These are phyloP conservation scores for Endocarpon pusillum DNA, from an alignment of 495 filamentous ascomycete species.

Conservation along the genomic window DNA sequence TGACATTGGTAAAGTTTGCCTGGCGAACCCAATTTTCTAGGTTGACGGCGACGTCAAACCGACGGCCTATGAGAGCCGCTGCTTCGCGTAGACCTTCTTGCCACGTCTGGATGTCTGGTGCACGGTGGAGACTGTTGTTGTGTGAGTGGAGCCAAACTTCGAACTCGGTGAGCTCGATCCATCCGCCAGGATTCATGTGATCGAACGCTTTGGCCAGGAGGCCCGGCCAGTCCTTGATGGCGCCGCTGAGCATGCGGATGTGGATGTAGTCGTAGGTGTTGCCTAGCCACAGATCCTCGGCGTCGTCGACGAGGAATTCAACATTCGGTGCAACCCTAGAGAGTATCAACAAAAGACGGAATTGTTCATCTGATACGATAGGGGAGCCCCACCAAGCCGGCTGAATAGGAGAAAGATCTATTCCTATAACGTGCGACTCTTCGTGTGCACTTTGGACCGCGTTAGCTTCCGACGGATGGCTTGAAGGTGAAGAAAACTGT, in stretches of 20 bases:
- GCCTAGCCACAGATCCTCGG: slow-evolving; percentile 33
- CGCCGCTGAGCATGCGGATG: slow-evolving; percentile 29
- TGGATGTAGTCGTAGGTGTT: slow-evolving; percentile 38
- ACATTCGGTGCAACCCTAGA: slow-evolving; percentile 33
- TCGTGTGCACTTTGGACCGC: too few relatives aligned
- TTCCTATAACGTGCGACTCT: slow-evolving; percentile 12
- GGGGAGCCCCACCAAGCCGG: slow-evolving; percentile 21
- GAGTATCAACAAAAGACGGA: too few relatives aligned
- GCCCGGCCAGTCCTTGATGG: slow-evolving; percentile 29
- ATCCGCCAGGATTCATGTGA: slow-evolving; percentile 30
- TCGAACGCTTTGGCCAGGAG: slow-evolving; percentile 26
- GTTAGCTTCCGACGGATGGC: too few relatives aligned
- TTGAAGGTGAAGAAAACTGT: too few relatives aligned
- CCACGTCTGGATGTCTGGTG: background rate
- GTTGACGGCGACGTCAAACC: slow-evolving; percentile 6
- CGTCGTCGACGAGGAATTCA: slow-evolving; percentile 34
- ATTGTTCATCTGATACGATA: background rate
- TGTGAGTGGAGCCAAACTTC: background rate
- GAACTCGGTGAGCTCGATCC: slow-evolving; percentile 6
- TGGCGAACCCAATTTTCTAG: slow-evolving; percentile 8
- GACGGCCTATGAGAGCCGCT: slow-evolving; percentile 2
- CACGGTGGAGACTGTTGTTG: background rate
- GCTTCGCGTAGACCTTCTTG: background rate
- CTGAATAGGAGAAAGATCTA: slow-evolving; percentile 35
- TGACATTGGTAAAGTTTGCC: slow-evolving; percentile 13